Evolutionary conservation across 1,284 basidiomycete genomes (phyloP).

Genomic region (Sporisorium scitamineum): DNA sequence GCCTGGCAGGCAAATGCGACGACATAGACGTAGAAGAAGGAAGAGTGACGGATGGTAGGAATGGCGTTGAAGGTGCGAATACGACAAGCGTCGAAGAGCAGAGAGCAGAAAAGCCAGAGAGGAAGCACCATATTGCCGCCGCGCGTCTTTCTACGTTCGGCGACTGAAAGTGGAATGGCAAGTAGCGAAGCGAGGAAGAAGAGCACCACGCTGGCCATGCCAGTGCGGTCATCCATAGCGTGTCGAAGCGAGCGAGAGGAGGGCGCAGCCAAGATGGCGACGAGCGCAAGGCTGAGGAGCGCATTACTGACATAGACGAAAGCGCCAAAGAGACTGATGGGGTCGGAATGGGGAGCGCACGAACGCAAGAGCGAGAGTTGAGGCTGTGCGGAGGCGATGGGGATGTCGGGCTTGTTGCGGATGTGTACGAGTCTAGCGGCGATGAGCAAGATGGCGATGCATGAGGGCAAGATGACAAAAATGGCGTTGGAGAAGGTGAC

Average conservation of each 20-base stretch:
- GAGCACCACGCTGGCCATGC: constrained; percentile 31
- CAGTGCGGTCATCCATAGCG: constrained; percentile 18
- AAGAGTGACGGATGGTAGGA: constrained; percentile 19
- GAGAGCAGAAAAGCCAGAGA: constrained; percentile 45
- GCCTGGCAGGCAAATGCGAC: constrained; percentile 36
- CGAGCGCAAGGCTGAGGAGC: constrained; percentile 24
- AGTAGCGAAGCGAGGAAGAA: constrained; percentile 35
- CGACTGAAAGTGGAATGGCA: constrained; percentile 29
- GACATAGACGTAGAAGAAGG: constrained; percentile 48
- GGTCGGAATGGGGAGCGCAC: constrained; percentile 31
- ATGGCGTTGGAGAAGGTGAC: constrained; percentile 52
- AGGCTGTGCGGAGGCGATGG: constrained; percentile 13
- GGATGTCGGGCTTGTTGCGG: constrained; percentile 29
- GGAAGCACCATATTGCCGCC: constrained; percentile 46
- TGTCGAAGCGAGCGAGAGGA: constrained; percentile 11
- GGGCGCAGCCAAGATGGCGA: constrained; percentile 24
- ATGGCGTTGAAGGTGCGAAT: constrained; percentile 49
- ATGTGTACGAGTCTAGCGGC: constrained; percentile 18
- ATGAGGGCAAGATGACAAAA: constrained; percentile 42
- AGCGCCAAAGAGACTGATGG: constrained; percentile 40
- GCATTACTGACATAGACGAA: constrained; percentile 32
- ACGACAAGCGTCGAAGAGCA: constrained; percentile 49
- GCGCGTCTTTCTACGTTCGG: constrained; percentile 46
- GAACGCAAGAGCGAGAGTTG: constrained; percentile 19
- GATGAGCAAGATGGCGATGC: constrained; percentile 33